Percentiles rank a stretch among this genome's conserved stretches.
Evolutionary conservation across 208 protist genomes (phyloP).

Genomic region (Acanthamoeba culbertsoni): DNA sequence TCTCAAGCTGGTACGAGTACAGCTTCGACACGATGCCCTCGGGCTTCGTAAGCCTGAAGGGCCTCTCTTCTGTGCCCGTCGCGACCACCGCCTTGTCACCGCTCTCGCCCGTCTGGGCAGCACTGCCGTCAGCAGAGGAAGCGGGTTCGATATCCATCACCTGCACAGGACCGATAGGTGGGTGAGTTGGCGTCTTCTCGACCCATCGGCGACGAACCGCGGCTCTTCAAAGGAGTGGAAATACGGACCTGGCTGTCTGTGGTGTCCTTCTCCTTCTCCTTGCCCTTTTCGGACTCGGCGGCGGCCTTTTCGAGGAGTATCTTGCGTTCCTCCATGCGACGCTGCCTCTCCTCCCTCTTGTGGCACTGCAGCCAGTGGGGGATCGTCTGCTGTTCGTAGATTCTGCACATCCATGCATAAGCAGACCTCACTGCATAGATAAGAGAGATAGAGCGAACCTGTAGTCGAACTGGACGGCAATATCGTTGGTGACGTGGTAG

Average conservation of each 20-base stretch:
- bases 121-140: neutral
- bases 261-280: neutral
- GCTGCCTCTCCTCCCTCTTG: neutral
- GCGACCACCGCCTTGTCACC: too few species aligned
- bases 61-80: too few species aligned
- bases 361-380: neutral
- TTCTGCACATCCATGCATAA: neutral
- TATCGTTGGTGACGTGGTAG: neutral
- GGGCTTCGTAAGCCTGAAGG: conserved; percentile 21
- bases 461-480: neutral
- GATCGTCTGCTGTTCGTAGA: conserved; percentile 42
- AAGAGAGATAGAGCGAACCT: neutral
- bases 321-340: neutral
- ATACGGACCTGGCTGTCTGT: neutral
- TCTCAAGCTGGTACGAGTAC: conserved; percentile 48
- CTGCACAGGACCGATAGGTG: neutral
- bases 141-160: neutral
- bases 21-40: conserved; percentile 1
- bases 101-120: neutral
- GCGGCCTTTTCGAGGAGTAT: too few species aligned
- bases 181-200: neutral
- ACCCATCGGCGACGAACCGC: neutral
- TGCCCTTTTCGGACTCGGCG: neutral
- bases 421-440: neutral
- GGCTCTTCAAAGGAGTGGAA: too few species aligned